Conservation (phyloP, 2,329 filamentous ascomycete species). For the Acephala macrosclerotiorum region DNA sequence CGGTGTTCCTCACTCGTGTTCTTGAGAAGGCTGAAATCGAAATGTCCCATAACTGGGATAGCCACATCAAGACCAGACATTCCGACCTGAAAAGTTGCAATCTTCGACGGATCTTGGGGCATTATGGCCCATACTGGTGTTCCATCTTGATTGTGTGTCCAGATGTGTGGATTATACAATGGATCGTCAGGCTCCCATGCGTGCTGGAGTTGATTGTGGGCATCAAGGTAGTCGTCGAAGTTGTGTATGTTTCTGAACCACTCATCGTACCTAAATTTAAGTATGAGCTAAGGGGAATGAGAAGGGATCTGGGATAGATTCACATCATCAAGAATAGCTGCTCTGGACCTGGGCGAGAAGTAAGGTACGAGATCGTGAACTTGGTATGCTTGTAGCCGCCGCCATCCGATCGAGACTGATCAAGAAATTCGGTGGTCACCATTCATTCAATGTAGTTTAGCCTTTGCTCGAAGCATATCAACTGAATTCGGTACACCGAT, state of each 20-base stretch:
- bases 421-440: not conserved
- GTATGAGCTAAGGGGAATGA: not conserved
- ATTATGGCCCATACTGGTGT: constrained; percentile 46
- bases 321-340: constrained; percentile 45
- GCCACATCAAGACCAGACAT: constrained; percentile 46
- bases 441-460: not conserved
- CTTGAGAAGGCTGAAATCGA: constrained; percentile 42
- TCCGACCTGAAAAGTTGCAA: constrained; percentile 43
- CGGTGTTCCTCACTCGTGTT: not conserved
- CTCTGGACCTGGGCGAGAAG: constrained; percentile 40
- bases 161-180: constrained; percentile 44
- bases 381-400: constrained; percentile 45
- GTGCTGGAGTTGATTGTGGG: constrained; percentile 37
- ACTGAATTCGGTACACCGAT: not conserved
- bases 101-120: constrained; percentile 42
- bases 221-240: constrained; percentile 45
- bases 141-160: constrained; percentile 45
- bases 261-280: constrained; percentile 42
- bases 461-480: not conserved
- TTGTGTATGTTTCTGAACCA: constrained; percentile 46
- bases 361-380: constrained; percentile 43
- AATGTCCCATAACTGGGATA: constrained; percentile 45
- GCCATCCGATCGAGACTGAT: constrained; percentile 38
- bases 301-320: no score
- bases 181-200: constrained; percentile 18